Conservation (phyloP, 495 filamentous ascomycete species). For the Letharia columbiana region DNA sequence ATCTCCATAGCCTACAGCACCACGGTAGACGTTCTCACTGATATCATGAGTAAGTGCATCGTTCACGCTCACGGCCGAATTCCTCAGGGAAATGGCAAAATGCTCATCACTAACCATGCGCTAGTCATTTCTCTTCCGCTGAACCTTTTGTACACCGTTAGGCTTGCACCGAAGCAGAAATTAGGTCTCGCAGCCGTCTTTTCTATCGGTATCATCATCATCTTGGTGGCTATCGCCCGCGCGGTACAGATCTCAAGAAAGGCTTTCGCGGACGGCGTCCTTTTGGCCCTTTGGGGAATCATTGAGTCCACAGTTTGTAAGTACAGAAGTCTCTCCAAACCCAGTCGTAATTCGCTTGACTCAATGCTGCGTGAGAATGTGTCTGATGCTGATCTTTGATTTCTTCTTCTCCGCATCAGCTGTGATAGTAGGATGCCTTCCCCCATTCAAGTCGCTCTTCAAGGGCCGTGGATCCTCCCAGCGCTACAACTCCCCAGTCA, state of each 20-base stretch:
- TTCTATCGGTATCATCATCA: slow-evolving; percentile 30
- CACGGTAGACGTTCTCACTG: slow-evolving; percentile 4
- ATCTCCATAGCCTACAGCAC: slow-evolving; percentile 11
- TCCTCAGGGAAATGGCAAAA: neutral
- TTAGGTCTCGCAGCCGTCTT: slow-evolving; percentile 30
- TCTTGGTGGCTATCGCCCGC: slow-evolving; percentile 31
- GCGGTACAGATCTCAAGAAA: slow-evolving; percentile 28
- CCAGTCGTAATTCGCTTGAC: neutral
- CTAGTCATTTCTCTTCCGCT: slow-evolving; percentile 33
- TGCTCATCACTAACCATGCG: neutral
- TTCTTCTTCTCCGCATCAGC: slow-evolving; percentile 26
- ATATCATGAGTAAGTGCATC: slow-evolving; percentile 11
- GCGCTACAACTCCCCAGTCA: neutral
- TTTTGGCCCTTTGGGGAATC: slow-evolving; percentile 29
- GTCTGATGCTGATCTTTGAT: neutral
- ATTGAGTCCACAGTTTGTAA: slow-evolving; percentile 31
- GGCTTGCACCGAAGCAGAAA: slow-evolving; percentile 29
- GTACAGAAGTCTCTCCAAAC: neutral
- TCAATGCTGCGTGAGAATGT: neutral
- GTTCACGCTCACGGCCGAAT: neutral
- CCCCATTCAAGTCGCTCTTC: slow-evolving; percentile 37
- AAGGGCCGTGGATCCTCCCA: too few species aligned
- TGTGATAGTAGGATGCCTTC: slow-evolving; percentile 41
- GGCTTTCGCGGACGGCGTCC: slow-evolving; percentile 26
- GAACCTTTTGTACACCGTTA: slow-evolving; percentile 27